Evolutionary conservation across 352 stramenopile species (phyloP), one percentile per base, ranked within the genome.

Genomic region (Phytopythium ostracodes): DNA sequence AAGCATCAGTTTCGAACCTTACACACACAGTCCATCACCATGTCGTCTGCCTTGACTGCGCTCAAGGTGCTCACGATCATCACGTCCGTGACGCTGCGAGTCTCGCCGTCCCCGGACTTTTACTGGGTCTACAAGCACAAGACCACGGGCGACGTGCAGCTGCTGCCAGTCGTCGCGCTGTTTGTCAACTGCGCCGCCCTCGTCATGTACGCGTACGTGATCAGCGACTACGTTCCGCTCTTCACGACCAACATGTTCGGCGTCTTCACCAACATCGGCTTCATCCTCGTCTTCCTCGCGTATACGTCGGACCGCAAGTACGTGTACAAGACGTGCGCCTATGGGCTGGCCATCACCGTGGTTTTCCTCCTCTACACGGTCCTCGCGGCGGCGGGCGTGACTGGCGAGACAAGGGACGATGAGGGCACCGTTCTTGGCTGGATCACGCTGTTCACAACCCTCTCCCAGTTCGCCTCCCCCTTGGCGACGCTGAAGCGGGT

Each of bases 211-310:
- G 54, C 54, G 36, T 50, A 36, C 22, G 54, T 51, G 14, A 60
- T 60, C 54, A 24, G 54, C 64, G 64, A 77, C 51, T 84, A 81
- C 63, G 84, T 90, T 56, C 81, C 78, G 18, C 65, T 88, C 12
- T 71, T 88, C 27, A 62, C 65, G 24, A 90, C 79, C 8, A 79
- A 82, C 46, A 66, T 73, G 7, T 63, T 84, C 24, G 81, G 81
- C 4, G 70, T 67, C 29, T 44, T 65, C n/a, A 71, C 76, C 1
- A 86, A 66, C 42, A 61, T 74, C 11, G 57, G 67, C 27, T 86
- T 87, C 62, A 64, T 86, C 49, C 54, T 50, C n/a, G 47, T 87
- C 43, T 87, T 80, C 61, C 84, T 77, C 50, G 55, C 56, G 29
- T 77, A 65, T 63, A 64, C 78, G 8, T 53, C 71, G 38, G 64